These are phyloP conservation scores for Alternaria sp. DNA, from an alignment of 2,329 filamentous ascomycete species.

Conservation along the genomic window DNA sequence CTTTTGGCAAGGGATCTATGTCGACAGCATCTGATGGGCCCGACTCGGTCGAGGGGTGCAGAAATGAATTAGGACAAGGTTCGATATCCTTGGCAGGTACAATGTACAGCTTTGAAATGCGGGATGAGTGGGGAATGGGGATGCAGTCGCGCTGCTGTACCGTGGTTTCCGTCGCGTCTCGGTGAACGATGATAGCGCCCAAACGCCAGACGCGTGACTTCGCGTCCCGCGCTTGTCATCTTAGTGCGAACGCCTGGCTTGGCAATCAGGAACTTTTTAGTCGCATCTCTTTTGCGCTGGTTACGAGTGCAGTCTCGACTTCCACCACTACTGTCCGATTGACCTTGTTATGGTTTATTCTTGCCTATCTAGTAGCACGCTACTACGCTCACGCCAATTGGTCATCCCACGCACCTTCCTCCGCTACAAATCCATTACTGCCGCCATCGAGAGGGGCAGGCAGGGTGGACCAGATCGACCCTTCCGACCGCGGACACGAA, in stretches of 20 bases:
- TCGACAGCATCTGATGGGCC: background rate
- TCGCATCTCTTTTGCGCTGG: background rate
- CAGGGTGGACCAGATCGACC: conserved; percentile 17
- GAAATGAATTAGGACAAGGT: background rate
- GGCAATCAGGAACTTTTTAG: conserved; percentile 11
- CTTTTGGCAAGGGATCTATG: background rate
- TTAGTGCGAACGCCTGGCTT: conserved; percentile 9
- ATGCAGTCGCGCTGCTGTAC: background rate
- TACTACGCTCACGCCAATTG: conserved; percentile 20
- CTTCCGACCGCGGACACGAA: conserved; percentile 14
- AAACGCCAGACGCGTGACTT: conserved; percentile 17
- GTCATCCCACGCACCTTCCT: conserved; percentile 22
- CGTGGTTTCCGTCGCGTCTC: background rate
- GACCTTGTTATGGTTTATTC: conserved; percentile 29
- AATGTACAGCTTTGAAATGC: background rate
- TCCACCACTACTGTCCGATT: background rate
- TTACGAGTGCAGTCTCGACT: background rate
- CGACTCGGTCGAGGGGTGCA: background rate
- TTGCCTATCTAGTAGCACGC: conserved; percentile 18
- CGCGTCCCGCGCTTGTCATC: conserved; percentile 9
- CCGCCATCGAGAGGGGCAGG: conserved; percentile 41
- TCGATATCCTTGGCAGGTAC: background rate
- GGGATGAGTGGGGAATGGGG: background rate
- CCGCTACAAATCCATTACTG: conserved; percentile 42
- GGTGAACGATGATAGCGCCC: background rate